A percentile compares a stretch with the other conserved stretches of the same genome.
Conservation (phyloP, 2,329 filamentous ascomycete genomes). For the Botrytis deweyae region DNA sequence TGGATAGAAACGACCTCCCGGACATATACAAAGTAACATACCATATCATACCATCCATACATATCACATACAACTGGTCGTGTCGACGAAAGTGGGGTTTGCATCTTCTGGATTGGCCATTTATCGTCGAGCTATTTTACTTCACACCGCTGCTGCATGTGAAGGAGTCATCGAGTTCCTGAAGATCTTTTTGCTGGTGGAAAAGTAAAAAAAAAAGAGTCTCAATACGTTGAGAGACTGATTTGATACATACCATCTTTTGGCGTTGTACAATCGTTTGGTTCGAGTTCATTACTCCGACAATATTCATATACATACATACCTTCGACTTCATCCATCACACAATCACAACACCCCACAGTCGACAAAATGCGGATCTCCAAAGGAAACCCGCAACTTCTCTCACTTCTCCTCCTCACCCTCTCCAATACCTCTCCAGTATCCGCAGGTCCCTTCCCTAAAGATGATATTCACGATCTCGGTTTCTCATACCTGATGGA, state of each 20-base stretch:
- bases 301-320: not conserved
- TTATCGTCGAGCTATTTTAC: constrained; percentile 3
- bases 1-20: not conserved
- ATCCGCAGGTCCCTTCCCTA: constrained; percentile 51
- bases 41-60: not conserved
- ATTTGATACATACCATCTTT: constrained; percentile 14
- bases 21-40: not conserved
- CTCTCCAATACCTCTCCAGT: constrained; percentile 42
- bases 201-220: not conserved
- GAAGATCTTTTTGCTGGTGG: constrained; percentile 12
- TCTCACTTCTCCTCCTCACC: constrained; percentile 42
- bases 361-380: constrained; percentile 42
- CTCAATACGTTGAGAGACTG: not conserved
- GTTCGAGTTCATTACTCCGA: not conserved
- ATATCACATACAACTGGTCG: not conserved
- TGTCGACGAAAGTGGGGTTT: constrained; percentile 4
- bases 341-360: constrained; percentile 6
- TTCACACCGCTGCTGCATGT: constrained; percentile 21
- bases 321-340: not conserved
- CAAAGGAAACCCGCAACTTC: constrained; percentile 35
- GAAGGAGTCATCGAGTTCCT: constrained; percentile 17
- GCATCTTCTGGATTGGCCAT: constrained; percentile 5
- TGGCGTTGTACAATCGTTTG: not conserved
- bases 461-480: constrained; percentile 47
- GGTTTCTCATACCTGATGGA: constrained; percentile 53